Evolutionary conservation across 1,139 yeast species (phyloP), one percentile per base, ranked within the genome.

Genomic region (Pichia sp.): DNA sequence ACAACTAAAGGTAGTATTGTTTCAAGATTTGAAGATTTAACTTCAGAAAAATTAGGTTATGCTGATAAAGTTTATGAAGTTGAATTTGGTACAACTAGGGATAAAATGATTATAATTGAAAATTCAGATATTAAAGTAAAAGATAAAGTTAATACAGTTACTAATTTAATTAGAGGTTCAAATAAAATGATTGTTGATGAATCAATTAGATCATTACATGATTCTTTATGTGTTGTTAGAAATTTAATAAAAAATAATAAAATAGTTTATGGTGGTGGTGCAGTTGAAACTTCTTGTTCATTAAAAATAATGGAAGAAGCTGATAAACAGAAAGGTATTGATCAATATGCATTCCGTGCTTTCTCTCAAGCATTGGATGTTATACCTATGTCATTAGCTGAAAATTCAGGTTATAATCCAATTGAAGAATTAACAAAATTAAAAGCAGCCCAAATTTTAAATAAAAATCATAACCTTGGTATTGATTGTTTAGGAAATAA

Each of bases 251-350:
- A 84, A 61, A 97, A 94, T 63, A 83, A 81, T 63, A 78, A 97
- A 66, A 87, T 94, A 40, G 97, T 94, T 16, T 94, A 94, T 61
- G 98, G 98, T 53, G 98, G 98, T 56, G 99, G 98, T 57, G 96
- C 98, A 23, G 94, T 97, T 26, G 99, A 94, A 68, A 80, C 92
- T 46, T 74, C 97, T 1, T 85, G 96, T 70, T 89, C 97, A 16
- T 69, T 92, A 55, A 95, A 95, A 10, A 96, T 94, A 22, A 76
- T 90, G 46, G 87, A 83, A 43, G 96, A 86, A 52, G 97, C 97
- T 34, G 97, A 90, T 64, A 80, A 78, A 61, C 95, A 87, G 66
- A 82, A 80, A 59, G 97, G 97, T 49, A 90, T 92, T 55, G 97
- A 90, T 61, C 99, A 92, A 69, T 92, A 92, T 64, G 97, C 97